phyloP scores from a whole-genome alignment of 1,139 yeast genomes.

The Oligophagozyma castellii region DNA sequence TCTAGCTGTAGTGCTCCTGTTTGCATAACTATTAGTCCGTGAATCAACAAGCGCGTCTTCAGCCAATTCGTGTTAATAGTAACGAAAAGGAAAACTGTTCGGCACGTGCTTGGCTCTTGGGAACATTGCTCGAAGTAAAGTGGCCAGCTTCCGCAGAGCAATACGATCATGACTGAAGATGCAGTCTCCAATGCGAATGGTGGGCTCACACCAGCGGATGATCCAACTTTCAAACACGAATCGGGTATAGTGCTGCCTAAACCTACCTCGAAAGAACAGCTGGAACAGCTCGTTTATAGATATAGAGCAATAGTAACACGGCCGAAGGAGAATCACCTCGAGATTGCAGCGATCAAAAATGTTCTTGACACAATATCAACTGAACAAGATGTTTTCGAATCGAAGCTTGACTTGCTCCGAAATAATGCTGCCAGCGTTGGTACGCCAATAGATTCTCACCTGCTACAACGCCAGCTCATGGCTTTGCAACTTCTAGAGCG shows the following conservation, averaged over 20 bases:
- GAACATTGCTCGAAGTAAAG: no score
- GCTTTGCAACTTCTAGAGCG: constrained; percentile 67
- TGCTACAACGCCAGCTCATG: constrained; percentile 53
- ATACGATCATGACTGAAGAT: no score
- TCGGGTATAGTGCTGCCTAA: constrained; percentile 10
- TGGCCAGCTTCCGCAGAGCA: no score
- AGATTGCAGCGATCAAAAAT: constrained; percentile 25
- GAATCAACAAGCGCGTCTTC: no score
- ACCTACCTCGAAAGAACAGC: constrained; percentile 17
- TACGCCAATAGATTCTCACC: constrained; percentile 31
- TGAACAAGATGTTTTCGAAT: constrained; percentile 27
- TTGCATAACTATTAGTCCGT: no score
- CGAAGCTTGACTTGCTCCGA: constrained; percentile 23
- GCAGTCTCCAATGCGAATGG: no score
- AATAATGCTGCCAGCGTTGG: constrained; percentile 10
- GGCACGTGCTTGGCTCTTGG: no score
- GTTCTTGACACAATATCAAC: constrained; percentile 23
- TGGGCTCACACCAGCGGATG: no score
- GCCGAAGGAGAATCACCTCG: constrained; percentile 16
- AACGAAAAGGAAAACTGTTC: no score
- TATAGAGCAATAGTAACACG: constrained; percentile 20
- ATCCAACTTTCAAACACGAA: constrained; percentile 2
- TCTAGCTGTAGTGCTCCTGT: no score
- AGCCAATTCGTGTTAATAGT: no score
- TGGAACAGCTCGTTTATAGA: constrained; percentile 21